A percentile compares a stretch with the other conserved stretches of the same genome.
These are phyloP conservation scores for Boletales sp. DNA, from an alignment of 768 basidiomycete genomes.

Conservation along the genomic window DNA sequence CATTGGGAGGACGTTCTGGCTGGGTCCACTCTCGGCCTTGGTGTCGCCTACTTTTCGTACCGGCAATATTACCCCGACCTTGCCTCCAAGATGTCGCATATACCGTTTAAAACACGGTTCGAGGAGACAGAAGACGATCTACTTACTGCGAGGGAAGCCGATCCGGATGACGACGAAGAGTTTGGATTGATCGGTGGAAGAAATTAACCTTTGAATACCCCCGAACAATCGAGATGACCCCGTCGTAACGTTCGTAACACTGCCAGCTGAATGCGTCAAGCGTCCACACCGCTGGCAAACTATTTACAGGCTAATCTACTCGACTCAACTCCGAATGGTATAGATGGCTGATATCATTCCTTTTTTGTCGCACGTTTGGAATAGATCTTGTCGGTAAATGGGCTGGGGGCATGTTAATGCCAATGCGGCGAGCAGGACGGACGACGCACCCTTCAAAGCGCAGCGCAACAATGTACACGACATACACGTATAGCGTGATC, in stretches of 20 bases:
- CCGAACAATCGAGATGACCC: neutral
- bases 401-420: constrained; percentile 35
- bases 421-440: neutral
- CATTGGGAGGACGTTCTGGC: constrained; percentile 90
- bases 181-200: constrained; percentile 16
- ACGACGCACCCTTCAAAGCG: constrained; percentile 81
- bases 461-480: constrained; percentile 81
- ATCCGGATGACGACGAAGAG: constrained; percentile 14
- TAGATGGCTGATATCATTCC: constrained; percentile 4
- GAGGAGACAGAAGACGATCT: constrained; percentile 13
- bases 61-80: constrained; percentile 78
- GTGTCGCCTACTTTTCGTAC: constrained; percentile 71
- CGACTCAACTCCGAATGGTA: neutral
- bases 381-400: constrained; percentile 84
- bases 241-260: too few species aligned
- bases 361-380: constrained; percentile 40
- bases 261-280: too few species aligned
- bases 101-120: constrained; percentile 69
- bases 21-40: constrained; percentile 71
- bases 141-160: constrained; percentile 7
- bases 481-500: constrained; percentile 76
- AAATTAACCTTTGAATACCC: constrained; percentile 5
- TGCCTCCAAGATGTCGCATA: constrained; percentile 51
- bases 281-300: too few species aligned
- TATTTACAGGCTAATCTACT: neutral